phyloP scores from a whole-genome alignment of 1,284 basidiomycete species.

The Afroboletus lepidellus region DNA sequence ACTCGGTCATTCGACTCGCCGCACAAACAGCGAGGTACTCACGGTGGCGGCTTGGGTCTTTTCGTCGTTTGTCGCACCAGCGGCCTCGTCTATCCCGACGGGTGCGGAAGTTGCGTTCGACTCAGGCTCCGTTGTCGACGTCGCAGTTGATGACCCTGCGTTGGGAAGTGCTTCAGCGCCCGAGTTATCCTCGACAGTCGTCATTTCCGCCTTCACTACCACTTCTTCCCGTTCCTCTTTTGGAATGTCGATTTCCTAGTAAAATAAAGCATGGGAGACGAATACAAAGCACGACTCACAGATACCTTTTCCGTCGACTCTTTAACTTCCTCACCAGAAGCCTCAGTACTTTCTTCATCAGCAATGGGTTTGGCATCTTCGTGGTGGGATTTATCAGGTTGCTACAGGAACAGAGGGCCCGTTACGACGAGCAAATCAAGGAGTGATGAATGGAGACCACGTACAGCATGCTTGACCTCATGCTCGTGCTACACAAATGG shows the following conservation, averaged over 20 bases:
- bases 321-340: conserved; percentile 36
- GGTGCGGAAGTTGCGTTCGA: background rate
- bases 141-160: background rate
- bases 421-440: conserved; percentile 1
- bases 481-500: conserved; percentile 14
- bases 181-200: background rate
- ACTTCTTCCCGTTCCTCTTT: conserved; percentile 29
- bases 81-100: conserved; percentile 1
- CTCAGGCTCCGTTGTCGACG: conserved; percentile 5
- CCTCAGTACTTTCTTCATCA: conserved; percentile 36
- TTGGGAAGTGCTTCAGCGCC: background rate
- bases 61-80: conserved; percentile 5
- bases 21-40: conserved; percentile 5
- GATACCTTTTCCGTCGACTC: conserved; percentile 35
- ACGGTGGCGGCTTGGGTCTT: conserved; percentile 12
- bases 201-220: conserved; percentile 6
- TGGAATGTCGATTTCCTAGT: conserved; percentile 33
- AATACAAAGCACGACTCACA: conserved; percentile 26
- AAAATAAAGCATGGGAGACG: conserved; percentile 8
- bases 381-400: conserved; percentile 17
- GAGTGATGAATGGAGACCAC: conserved; percentile 1
- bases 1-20: conserved; percentile 8
- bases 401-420: conserved; percentile 14
- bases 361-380: conserved; percentile 14
- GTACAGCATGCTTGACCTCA: conserved; percentile 13